A percentile compares a stretch with the other conserved stretches of the same genome.
Evolutionary conservation across 176 grass and related monocot species (phyloP).

Genomic region (Cocos nucifera): DNA sequence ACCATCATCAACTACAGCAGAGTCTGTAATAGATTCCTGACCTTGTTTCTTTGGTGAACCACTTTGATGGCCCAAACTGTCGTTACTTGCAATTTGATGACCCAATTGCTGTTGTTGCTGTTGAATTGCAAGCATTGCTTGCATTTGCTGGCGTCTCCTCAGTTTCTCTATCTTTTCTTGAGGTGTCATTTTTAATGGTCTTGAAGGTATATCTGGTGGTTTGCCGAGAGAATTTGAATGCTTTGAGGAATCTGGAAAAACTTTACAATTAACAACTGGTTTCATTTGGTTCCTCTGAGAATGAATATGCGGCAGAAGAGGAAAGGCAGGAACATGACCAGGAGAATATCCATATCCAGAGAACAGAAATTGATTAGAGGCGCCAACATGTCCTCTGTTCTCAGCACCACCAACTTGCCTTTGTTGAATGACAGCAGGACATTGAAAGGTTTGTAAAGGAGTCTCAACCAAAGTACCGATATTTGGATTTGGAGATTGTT

Average conservation of each 20-base stretch:
- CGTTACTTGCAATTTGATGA: conserved; percentile 32
- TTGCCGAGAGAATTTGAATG: conserved; percentile 27
- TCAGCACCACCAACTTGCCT: conserved; percentile 28
- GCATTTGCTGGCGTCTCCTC: conserved; percentile 60
- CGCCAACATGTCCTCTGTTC: conserved; percentile 29
- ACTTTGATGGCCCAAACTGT: conserved; percentile 26
- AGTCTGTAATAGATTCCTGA: conserved; percentile 33
- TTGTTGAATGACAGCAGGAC: conserved; percentile 28
- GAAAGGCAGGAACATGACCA: conserved; percentile 35
- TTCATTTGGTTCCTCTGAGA: conserved; percentile 30
- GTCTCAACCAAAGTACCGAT: conserved; percentile 23
- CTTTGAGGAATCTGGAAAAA: conserved; percentile 27
- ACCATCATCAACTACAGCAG: conserved; percentile 28
- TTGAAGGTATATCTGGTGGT: conserved; percentile 32
- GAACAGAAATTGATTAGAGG: conserved; percentile 43
- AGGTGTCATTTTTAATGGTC: conserved; percentile 46
- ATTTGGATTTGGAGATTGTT: conserved; percentile 22
- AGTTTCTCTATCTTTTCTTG: conserved; percentile 83
- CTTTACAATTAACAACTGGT: conserved; percentile 20
- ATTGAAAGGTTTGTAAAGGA: conserved; percentile 19
- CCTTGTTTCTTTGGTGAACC: conserved; percentile 35
- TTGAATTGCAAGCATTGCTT: conserved; percentile 63
- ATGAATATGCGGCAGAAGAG: conserved; percentile 22
- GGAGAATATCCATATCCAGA: conserved; percentile 34
- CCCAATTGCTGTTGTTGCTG: conserved; percentile 59